phyloP scores from a whole-genome alignment of 2,329 filamentous ascomycete species.

The Karstenula rhodostoma region DNA sequence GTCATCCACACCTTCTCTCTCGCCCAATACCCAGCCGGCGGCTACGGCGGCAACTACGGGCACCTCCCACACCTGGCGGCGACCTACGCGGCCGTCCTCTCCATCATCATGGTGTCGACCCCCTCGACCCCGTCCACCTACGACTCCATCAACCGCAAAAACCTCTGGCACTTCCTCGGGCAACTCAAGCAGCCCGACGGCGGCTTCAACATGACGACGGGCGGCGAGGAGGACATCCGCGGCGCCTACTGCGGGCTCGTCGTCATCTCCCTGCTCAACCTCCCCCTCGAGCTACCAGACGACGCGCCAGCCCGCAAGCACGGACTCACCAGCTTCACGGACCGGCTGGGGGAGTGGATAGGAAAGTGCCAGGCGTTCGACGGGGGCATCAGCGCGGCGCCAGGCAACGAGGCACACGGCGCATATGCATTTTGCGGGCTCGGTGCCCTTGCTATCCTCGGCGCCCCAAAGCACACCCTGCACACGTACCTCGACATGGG shows the following conservation, averaged over 20 bases:
- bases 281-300: slow-evolving; percentile 80
- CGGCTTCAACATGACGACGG: slow-evolving; percentile 85
- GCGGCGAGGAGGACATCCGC: slow-evolving; percentile 91
- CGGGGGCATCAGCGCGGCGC: slow-evolving; percentile 87
- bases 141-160: slow-evolving; percentile 78
- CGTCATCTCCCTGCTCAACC: slow-evolving; percentile 80
- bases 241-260: slow-evolving; percentile 93
- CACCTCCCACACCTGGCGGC: slow-evolving; percentile 89
- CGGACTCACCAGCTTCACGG: slow-evolving; percentile 72
- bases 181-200: slow-evolving; percentile 85
- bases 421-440: slow-evolving; percentile 96
- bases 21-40: slow-evolving; percentile 83
- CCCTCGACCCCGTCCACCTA: slow-evolving; percentile 55
- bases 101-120: slow-evolving; percentile 72
- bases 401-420: slow-evolving; percentile 90
- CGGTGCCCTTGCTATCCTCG: slow-evolving; percentile 86
- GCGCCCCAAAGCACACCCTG: slow-evolving; percentile 77
- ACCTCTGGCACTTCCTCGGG: slow-evolving; percentile 92
- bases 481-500: slow-evolving; percentile 79
- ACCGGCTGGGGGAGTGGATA: slow-evolving; percentile 80
- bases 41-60: slow-evolving; percentile 93
- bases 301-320: slow-evolving; percentile 72
- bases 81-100: slow-evolving; percentile 84
- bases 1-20: slow-evolving; percentile 77
- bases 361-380: slow-evolving; percentile 92